Base-by-base conservation (phyloP, 208 protist genomes). In the Crithidia expoeki region DNA sequence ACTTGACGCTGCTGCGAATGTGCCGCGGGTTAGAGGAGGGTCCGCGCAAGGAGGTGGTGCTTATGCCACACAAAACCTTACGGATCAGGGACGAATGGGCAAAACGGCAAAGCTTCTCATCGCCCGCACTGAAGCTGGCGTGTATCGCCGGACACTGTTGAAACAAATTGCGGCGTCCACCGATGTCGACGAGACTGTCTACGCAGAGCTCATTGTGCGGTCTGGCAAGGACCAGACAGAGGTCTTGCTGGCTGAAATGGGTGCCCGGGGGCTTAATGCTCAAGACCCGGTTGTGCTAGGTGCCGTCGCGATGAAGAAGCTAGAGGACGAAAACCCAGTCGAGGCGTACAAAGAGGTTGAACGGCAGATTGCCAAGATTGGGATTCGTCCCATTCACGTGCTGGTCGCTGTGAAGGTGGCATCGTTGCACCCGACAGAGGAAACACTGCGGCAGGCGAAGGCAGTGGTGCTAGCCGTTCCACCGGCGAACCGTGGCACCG, bases 121-220 rank as follows among this genome's bases (percentile, higher is more conserved):
- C 34, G 81, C 85, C 10, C 68, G 67, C 27, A 44, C 81, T 17
- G 79, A 92, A 56, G 82, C 64, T 5, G 85, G 91, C 14, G 28
- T 68, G 30, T 66, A 56, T 11, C 76, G 83, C 25, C 68, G 81
- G 38, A 81, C 81, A 47, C 63, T 83, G 49, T 40, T 94, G 30
- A 77, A 70, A 60, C 89, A 94, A 74, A 65, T 94, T 16, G 72
- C 82, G 0, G 76, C 65, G 19, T 84, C 87, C 10, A 52, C 66
- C 21, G 80, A 94, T 50, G 92, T 88, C 0, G 86, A 94, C 68
- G 92, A 96, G 52, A 44, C 40, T 46, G 75, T 94, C 7, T 94
- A 93, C 59, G 87, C 83, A 0, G 79, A 90, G 64, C 80, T 94
- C 36, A 84, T 96, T 61, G 44, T 81, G 44, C 68, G 83, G n/a